Evolutionary conservation across 371 early-diverging fungal species (phyloP).

Genomic region (Mucor sp.): DNA sequence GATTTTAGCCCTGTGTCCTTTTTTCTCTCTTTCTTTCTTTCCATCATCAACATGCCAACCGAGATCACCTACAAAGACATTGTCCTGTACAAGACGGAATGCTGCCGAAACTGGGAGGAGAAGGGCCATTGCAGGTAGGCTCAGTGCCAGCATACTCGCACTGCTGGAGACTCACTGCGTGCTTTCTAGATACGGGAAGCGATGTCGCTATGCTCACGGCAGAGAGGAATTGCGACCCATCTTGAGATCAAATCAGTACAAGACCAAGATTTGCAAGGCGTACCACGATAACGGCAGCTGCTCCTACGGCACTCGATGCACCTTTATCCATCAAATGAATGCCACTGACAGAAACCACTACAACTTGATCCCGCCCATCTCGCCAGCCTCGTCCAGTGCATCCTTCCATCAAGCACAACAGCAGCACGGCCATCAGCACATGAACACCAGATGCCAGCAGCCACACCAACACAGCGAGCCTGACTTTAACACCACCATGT

Average conservation of each 20-base stretch:
- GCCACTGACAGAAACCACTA: neutral
- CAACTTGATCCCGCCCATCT: neutral
- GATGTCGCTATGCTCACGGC: conserved; percentile 95
- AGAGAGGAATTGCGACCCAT: conserved; percentile 75
- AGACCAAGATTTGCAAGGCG: conserved; percentile 81
- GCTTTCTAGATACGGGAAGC: conserved; percentile 70
- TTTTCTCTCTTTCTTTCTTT: neutral
- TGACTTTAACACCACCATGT: neutral
- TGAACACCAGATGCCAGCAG: conserved; percentile 15
- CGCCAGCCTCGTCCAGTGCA: neutral
- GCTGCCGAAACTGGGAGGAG: conserved; percentile 84
- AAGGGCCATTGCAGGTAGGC: conserved; percentile 75
- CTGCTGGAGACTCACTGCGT: neutral
- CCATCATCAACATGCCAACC: conserved; percentile 4
- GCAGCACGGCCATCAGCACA: neutral
- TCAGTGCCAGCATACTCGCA: neutral
- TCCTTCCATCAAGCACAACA: neutral
- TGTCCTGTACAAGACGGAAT: conserved; percentile 91
- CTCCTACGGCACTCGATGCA: conserved; percentile 89
- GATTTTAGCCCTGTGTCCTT: neutral
- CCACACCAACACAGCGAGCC: conserved; percentile 25
- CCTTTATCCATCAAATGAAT: conserved; percentile 77
- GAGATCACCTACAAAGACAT: conserved; percentile 50
- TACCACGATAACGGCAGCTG: conserved; percentile 88
- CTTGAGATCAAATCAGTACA: conserved; percentile 89